Evolutionary conservation across 352 stramenopile genomes (phyloP), one percentile per base, ranked within the genome.

Genomic region (Phytophthora litchii): DNA sequence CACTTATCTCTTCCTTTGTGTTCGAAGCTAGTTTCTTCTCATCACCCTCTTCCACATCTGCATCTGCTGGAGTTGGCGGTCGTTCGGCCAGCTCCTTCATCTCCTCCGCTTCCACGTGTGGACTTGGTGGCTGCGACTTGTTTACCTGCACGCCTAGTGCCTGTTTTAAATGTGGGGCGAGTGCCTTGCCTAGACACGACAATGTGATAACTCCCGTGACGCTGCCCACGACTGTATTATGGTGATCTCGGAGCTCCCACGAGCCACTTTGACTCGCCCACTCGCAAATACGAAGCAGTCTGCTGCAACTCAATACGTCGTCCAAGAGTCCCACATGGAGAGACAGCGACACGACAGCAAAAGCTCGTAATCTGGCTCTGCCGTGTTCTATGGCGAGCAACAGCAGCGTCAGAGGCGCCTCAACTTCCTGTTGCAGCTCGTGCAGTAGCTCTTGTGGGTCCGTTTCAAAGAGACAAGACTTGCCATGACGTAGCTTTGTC

Each of bases 381-480:
- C 69, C 75, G 17, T 64, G 53, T 3, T 81, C 67, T 20, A 56
- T 57, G 1, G 44, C 50, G 46, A 82, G 70, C n/a, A 84, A 19
- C 32, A 84, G 29, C 19, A 84, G 34, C 35, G 57, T 70, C 3
- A 81, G 48, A 5, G 72, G 57, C 6, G 67, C 51, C 11, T 71
- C 66, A 0, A 16, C 27, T 1, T 80, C 50, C 3, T 40, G 53
- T 23, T 68, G 54, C 35, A 85, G 47, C 12, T 83, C 70, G 20
- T 31, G 21, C 2, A 32, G 48, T 11, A 85, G 41, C 6, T 60
- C 32, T 1, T 63, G 45, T 4, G 73, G 54, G 7, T 70, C 50
- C 9, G 67, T 61, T 53, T 83, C 60, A 41, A 86, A 86, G 16
- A 86, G 64, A 71, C 75, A 85, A 13, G 75, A 78, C 41, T 82